Conservation (phyloP, 371 early-diverging fungal genomes). For the Mortierella sp. region DNA sequence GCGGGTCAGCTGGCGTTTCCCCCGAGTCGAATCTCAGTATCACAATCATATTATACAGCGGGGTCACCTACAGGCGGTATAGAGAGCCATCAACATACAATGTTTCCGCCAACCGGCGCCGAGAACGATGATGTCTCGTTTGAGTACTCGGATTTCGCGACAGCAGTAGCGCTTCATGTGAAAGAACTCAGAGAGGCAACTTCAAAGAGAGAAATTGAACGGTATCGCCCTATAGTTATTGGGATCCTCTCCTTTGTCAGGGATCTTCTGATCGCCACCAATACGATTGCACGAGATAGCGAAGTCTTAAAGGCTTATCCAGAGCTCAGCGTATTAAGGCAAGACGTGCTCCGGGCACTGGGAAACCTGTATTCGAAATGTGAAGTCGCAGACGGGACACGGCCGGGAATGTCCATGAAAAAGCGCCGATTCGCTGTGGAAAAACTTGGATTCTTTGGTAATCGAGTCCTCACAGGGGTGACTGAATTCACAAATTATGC, state of each 20-base stretch:
- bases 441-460: conserved; percentile 30
- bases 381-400: conserved; percentile 44
- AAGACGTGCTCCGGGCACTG: conserved; percentile 33
- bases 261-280: conserved; percentile 33
- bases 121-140: conserved; percentile 12
- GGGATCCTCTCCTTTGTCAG: conserved; percentile 41
- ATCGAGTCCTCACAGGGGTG: conserved; percentile 32
- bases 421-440: conserved; percentile 45
- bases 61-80: conserved; percentile 17
- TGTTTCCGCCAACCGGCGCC: conserved; percentile 4
- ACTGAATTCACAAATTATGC: conserved; percentile 42
- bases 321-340: conserved; percentile 28
- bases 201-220: conserved; percentile 9
- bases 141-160: conserved; percentile 38
- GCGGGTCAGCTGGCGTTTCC: conserved; percentile 41
- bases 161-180: conserved; percentile 28
- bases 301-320: conserved; percentile 32
- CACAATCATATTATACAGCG: conserved; percentile 5
- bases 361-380: conserved; percentile 50
- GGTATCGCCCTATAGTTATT: conserved; percentile 40
- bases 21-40: conserved; percentile 28
- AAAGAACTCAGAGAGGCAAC: conserved; percentile 33
- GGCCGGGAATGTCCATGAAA: conserved; percentile 17
- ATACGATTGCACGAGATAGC: conserved; percentile 46
- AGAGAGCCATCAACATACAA: conserved; percentile 22